Base-by-base conservation (phyloP, 805 yeast species). In the Ogataea ganodermae region DNA sequence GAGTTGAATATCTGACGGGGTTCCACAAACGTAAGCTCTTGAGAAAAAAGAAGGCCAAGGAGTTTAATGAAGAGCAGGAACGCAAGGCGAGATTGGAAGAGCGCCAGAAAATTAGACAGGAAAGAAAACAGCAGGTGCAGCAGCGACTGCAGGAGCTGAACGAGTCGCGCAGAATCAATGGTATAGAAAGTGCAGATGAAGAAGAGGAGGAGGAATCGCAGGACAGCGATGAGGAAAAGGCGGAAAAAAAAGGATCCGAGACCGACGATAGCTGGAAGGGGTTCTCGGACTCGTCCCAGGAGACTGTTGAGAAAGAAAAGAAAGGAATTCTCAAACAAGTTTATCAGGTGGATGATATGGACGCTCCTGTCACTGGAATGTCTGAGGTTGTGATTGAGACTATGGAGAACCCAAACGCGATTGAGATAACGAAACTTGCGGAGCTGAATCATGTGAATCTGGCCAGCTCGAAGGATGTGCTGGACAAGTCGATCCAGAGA, bases 11-110 rank as follows among this genome's bases (percentile, higher is more conserved):
- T 65, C 71, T 92, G 56, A 92, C 97, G 2, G 99, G 99, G 33
- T 92, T 92, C 67, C 98, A 94, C 67, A 92, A 92, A 70, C 79
- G 99, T 61, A 92, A 92, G 65, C 65, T 92, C 14, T 87, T 87
- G 61, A 78, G 98, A 65, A 86, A 87, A 69, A 91, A 89, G 70
- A 83, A 84, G 54, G 98, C 97, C 0, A 82, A 80, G 56, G 88
- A 79, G 50, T 82, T 74, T 58, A 79, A 79, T 42, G 83, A 84
- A 57, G 96, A 91, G 62, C 87, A 84, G 62, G 94, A 85, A 4
- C 75, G 91, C 48, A 70, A 80, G 53, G 82, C 81, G 2, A 79
- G 79, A 57, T 74, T 89, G 9, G 95, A 86, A 56, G 96, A 88
- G 61, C 78, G 97, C 50, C 80, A 82, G 55, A 73, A 75, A 57